Evolutionary conservation across 1,139 yeast genomes (phyloP), one percentile per base, ranked within the genome.

Genomic region (Geotrichum candidum): DNA sequence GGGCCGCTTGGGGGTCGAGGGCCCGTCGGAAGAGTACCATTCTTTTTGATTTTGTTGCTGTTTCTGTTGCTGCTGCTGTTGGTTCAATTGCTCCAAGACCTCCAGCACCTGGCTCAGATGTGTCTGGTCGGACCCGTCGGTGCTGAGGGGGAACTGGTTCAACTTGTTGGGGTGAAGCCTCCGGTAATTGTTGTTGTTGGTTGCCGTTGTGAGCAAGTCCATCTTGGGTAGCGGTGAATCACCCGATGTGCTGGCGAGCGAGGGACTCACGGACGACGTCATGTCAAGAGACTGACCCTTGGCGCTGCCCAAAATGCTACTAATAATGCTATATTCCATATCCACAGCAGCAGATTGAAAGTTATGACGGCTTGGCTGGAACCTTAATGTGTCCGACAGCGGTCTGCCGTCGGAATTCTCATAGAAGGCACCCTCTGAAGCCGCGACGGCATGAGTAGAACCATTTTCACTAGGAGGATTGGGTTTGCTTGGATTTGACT

Each of bases 341-440:
- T 88, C 89, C 0, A 94, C 92, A 0, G 96, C 94, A 18, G 85
- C 78, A 0, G 95, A 87, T 64, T 88, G 76, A 70, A 90, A 86
- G 46, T 57, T 61, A 38, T 61, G 65, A 23, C 61, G 54, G 29
- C 63, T 60, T 4, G 62, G 63, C 18, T 45, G 55, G 9, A 60
- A 23, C 7, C 54, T 41, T 33, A 46, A 13, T 23, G 59, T 35
- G 9, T 56, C 59, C 22, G 53, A 9, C 53, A 38, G 6, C 2
- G 45, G 45, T 38, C 45, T 13, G 11, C 33, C 33, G n/a, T 27
- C 29, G 15, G 11, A 6, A n/a, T 3, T 9, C 18, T 22, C 45
- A 11, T 11, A 38, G 13, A 38, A n/a, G 18, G 45, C 45, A 38
- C 10, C 13, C 6, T 38, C 45, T 38, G 45, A 38, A 38, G 45